Conservation (phyloP, 257 asterid species). For the Solanum appendiculatum region DNA sequence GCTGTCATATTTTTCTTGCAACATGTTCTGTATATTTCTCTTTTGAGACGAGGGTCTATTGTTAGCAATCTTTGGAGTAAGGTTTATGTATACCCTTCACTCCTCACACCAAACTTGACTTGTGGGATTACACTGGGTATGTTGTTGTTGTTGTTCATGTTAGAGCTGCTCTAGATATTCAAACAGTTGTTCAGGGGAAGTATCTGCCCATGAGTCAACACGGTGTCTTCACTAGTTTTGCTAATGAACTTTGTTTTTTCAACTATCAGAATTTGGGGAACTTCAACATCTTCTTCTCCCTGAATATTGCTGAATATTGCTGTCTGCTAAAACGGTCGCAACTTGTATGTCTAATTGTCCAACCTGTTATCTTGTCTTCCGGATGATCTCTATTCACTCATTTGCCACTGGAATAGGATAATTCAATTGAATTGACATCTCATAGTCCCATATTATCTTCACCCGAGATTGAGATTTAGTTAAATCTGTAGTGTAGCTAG, state of each 20-base stretch:
- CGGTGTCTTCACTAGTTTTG: not conserved
- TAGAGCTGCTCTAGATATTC: not conserved
- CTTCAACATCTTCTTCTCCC: not conserved
- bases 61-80: not conserved
- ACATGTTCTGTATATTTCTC: not conserved
- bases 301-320: not conserved
- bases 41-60: not conserved
- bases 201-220: not conserved
- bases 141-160: not conserved
- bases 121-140: not conserved
- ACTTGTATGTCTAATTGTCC: not conserved
- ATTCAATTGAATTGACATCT: not conserved
- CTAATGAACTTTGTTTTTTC: not conserved
- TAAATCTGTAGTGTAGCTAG: not conserved
- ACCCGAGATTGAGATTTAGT: not conserved
- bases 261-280: not conserved
- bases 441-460: not conserved
- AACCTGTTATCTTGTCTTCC: not conserved
- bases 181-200: not conserved
- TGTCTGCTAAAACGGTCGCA: not conserved
- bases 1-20: not conserved
- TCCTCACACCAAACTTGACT: not conserved
- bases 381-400: not conserved
- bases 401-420: not conserved
- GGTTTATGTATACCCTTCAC: not conserved